Percentiles rank a stretch among this genome's conserved stretches.
Evolutionary conservation across 2,329 filamentous ascomycete species (phyloP).

Genomic region (Volutella citrinella): DNA sequence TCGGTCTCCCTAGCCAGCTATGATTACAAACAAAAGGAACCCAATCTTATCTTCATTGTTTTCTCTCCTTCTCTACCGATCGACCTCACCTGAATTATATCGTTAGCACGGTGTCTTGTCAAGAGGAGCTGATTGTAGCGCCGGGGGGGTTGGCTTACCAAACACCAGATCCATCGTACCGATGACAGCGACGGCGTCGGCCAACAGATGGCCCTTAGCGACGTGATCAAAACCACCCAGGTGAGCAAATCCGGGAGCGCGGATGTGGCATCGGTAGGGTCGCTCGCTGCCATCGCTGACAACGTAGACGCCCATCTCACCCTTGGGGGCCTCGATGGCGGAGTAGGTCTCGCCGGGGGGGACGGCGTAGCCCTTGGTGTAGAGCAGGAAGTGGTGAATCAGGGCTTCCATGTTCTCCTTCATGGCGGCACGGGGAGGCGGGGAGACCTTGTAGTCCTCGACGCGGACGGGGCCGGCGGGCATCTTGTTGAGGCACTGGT

Average conservation of each 20-base stretch:
- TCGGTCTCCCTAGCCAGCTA: constrained; percentile 34
- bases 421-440: constrained; percentile 95
- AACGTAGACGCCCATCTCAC: constrained; percentile 97
- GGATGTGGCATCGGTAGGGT: constrained; percentile 96
- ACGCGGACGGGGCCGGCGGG: constrained; percentile 89
- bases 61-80: constrained; percentile 44
- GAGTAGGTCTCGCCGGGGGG: constrained; percentile 98
- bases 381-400: constrained; percentile 98
- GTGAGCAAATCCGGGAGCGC: constrained; percentile 95
- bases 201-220: constrained; percentile 85
- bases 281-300: constrained; percentile 95
- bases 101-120: too few species aligned
- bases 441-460: constrained; percentile 98
- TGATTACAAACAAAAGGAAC: constrained; percentile 39
- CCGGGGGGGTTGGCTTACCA: constrained; percentile 51
- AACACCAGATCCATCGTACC: constrained; percentile 88
- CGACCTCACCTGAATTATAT: constrained; percentile 55
- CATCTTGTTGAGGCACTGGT: constrained; percentile 99
- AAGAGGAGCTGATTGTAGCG: too few species aligned
- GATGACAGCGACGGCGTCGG: constrained; percentile 95
- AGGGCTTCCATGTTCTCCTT: constrained; percentile 99
- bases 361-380: constrained; percentile 97
- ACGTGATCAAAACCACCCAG: constrained; percentile 92
- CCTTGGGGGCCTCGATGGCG: constrained; percentile 98
- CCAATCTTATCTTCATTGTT: constrained; percentile 30